Base-by-base conservation (phyloP, 805 yeast species). In the Metschnikowia corniflorae region DNA sequence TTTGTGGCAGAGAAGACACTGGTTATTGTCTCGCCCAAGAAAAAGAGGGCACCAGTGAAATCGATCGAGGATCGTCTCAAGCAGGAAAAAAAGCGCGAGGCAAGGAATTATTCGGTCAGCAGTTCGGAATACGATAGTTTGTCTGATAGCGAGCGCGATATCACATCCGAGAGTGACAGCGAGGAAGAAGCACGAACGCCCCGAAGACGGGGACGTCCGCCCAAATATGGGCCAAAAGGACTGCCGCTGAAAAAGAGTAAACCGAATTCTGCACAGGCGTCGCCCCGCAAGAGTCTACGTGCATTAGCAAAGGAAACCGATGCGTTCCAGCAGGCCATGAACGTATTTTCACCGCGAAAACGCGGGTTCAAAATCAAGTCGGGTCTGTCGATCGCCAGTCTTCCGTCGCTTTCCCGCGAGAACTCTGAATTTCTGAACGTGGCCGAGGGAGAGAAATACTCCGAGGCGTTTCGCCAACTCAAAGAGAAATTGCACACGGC, bases 401-500 rank as follows among this genome's bases (percentile, higher is more conserved):
- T 57, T 3, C 50, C 57, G 5, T 46, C 55, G 6, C 36, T 51
- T 13, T 44, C 57, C 5, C 47, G 51, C 7, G 44, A 20, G 17
- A 29, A 7, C 10, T 30, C 38, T 7, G 34, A 22, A 12, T 10
- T 10, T 21, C 5, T 21, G 24, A 21, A 21, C 5, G 26, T 21
- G 12, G 19, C 16, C 23, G 10, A 16, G 8, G 8, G 5, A 8
- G 21, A 17, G 54, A 12, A 49, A 48, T 19, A 65, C 0, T 54
- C 56, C 50, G 56, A 49, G 23, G 60, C 67, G 3, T 67, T 68
- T 45, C 60, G 58, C 28, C 65, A 68, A 29, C 48, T 67, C 22
- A 64, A 61, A 39, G 68, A 65, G 4, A 55, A 68, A 53, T 50
- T 75, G 46, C 63, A 72, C 55, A 50, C 77, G 28, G 60, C 76